These are phyloP conservation scores for Pseudomonodictys pantanalensis DNA, from an alignment of 495 filamentous ascomycete genomes.

Conservation along the genomic window DNA sequence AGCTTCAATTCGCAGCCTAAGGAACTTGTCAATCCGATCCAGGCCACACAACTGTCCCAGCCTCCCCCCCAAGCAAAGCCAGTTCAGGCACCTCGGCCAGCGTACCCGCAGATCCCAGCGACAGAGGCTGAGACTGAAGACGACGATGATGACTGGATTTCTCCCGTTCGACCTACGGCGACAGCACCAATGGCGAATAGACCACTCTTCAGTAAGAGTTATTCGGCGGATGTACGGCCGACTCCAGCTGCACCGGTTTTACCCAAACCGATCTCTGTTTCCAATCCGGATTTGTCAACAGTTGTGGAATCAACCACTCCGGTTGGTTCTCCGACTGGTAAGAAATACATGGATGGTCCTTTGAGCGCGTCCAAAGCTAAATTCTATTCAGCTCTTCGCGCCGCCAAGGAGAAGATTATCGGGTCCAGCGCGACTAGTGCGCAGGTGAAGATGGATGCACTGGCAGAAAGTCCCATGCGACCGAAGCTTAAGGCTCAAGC, in stretches of 20 bases:
- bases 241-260: neutral
- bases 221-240: constrained; percentile 52
- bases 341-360: constrained; percentile 68
- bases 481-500: constrained; percentile 29
- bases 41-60: neutral
- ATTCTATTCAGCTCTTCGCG: constrained; percentile 81
- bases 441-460: constrained; percentile 64
- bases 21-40: neutral
- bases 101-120: constrained; percentile 57
- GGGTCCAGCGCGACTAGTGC: constrained; percentile 76
- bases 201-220: constrained; percentile 51
- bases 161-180: constrained; percentile 39
- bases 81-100: constrained; percentile 42
- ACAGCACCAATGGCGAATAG: constrained; percentile 15
- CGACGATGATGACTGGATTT: constrained; percentile 77
- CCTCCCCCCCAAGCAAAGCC: constrained; percentile 1
- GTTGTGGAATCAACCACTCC: constrained; percentile 60
- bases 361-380: constrained; percentile 85
- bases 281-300: constrained; percentile 54
- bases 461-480: constrained; percentile 41
- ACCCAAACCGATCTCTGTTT: constrained; percentile 59
- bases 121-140: constrained; percentile 34
- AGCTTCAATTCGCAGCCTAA: constrained; percentile 1
- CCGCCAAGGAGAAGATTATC: constrained; percentile 76
- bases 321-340: constrained; percentile 61